These are phyloP conservation scores for Lophiostoma macrostomum DNA, from an alignment of 495 filamentous ascomycete genomes.

Conservation along the genomic window DNA sequence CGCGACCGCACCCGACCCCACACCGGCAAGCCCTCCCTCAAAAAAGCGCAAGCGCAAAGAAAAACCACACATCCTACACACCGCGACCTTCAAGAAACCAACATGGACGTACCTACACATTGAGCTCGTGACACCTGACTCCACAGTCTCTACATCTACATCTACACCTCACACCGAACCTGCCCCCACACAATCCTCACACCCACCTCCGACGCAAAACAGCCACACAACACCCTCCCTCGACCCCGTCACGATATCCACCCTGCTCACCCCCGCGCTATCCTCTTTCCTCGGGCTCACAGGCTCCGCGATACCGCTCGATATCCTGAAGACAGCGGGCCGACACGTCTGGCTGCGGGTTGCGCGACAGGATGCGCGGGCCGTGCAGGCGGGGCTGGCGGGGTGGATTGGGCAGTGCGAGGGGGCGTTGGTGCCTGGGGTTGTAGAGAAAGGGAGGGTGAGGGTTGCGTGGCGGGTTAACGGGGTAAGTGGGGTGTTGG, in stretches of 20 bases:
- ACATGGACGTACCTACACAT: constrained; percentile 41
- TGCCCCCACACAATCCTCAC: too few relatives aligned
- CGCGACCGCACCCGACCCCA: neutral
- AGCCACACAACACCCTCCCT: constrained; percentile 37
- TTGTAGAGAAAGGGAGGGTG: constrained; percentile 42
- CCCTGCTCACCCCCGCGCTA: constrained; percentile 69
- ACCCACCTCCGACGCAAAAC: too few relatives aligned
- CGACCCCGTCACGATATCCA: constrained; percentile 71
- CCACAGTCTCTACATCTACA: constrained; percentile 32
- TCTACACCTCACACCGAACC: constrained; percentile 23
- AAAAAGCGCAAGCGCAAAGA: constrained; percentile 30
- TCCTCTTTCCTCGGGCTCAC: constrained; percentile 76
- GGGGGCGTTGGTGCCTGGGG: constrained; percentile 10
- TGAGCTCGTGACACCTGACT: constrained; percentile 26
- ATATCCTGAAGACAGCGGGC: constrained; percentile 66
- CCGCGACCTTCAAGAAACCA: constrained; percentile 34
- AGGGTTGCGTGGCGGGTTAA: constrained; percentile 57
- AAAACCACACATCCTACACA: constrained; percentile 27
- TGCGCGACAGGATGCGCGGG: constrained; percentile 62
- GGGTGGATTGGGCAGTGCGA: constrained; percentile 40
- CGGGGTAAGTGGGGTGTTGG: constrained; percentile 55
- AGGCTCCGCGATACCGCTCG: constrained; percentile 73
- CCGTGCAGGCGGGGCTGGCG: constrained; percentile 66
- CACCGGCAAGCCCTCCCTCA: neutral
- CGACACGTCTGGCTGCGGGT: constrained; percentile 69